Base-by-base conservation (phyloP, 176 grass and related monocot genomes). In the Oryza longistaminata region DNA sequence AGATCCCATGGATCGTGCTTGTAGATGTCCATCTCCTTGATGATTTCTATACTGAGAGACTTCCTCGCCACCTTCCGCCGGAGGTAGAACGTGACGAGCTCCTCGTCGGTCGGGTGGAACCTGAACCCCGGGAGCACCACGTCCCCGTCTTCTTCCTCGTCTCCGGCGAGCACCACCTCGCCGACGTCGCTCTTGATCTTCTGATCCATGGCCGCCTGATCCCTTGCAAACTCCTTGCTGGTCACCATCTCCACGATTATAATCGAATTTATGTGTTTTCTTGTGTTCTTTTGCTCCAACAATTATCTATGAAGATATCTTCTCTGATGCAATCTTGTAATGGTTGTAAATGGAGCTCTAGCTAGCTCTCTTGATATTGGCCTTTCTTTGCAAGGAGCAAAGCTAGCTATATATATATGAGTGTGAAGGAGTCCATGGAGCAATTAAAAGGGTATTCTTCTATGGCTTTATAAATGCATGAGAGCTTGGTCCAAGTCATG, bases 21-120 rank as follows among this genome's bases (percentile, higher is more conserved):
- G 88, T 98, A 98, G 75, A 98, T 95, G 58, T 98, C 93, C 33
- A 94, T 82, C 85, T 98, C 91, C 40, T 77, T 93, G 76, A 98
- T 95, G 74, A 98, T 85, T 70, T 98, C 96, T 14, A 95, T 90
- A 1, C 89, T 86, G 8, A 96, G 78, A 4, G 62, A 26, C 78
- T 98, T 98, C 86, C 83, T 98, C 3, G 85, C 77, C 17, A 96
- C 83, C 85, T 98, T 98, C 33, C 93, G 82, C 7, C 67, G 88
- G 62, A 98, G 93, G 79, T 96, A 98, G 86, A 96, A 98, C 11
- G 87, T 77, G 34, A 98, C 88, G 31, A 98, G 96, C 76, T 98
- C 96, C 72, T 98, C 91, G 73, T 98, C 96, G 3, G 96, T 98
- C 0, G 96, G 96, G 71, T 98, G 93, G 78, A 98, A 98, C 58